A percentile compares a stretch with the other conserved stretches of the same genome.
These are phyloP conservation scores for Neospermospora avenae DNA, from an alignment of 2,329 filamentous ascomycete genomes.

Conservation along the genomic window DNA sequence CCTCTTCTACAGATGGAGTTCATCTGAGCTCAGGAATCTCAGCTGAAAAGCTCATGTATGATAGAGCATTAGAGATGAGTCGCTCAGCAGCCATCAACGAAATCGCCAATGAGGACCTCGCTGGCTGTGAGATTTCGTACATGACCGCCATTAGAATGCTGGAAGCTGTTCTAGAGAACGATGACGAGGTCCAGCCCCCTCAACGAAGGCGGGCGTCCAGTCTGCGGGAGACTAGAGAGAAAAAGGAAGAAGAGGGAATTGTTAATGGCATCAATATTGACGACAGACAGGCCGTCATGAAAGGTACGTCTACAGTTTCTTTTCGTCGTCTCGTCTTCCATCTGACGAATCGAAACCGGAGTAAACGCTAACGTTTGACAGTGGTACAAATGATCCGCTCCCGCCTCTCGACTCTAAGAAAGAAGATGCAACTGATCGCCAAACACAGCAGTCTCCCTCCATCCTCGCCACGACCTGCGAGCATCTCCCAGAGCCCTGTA, in stretches of 20 bases:
- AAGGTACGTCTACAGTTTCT: conserved; percentile 51
- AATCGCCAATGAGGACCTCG: conserved; percentile 84
- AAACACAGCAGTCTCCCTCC: conserved; percentile 38
- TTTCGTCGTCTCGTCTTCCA: too few relatives aligned
- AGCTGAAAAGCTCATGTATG: conserved; percentile 97
- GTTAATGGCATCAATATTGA: conserved; percentile 60
- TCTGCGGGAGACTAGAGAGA: conserved; percentile 42
- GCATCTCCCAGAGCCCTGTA: conserved; percentile 32
- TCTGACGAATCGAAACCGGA: too few relatives aligned
- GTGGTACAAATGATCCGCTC: conserved; percentile 61
- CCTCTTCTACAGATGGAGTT: conserved; percentile 70
- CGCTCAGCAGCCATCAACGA: conserved; percentile 92
- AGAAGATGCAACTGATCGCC: conserved; percentile 60
- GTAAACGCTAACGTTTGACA: conserved; percentile 36
- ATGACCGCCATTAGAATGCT: conserved; percentile 91
- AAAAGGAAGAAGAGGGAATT: conserved; percentile 46
- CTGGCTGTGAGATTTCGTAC: conserved; percentile 88
- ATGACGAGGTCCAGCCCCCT: conserved; percentile 55
- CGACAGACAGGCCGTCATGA: conserved; percentile 69
- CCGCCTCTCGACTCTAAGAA: conserved; percentile 54
- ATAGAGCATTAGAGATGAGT: conserved; percentile 96
- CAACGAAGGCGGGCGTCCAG: conserved; percentile 40
- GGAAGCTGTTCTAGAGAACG: conserved; percentile 86
- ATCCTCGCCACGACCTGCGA: conserved; percentile 30
- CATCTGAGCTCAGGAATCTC: conserved; percentile 84